Evolutionary conservation across 2,329 filamentous ascomycete genomes (phyloP).

Genomic region (Fusarium anguioides): DNA sequence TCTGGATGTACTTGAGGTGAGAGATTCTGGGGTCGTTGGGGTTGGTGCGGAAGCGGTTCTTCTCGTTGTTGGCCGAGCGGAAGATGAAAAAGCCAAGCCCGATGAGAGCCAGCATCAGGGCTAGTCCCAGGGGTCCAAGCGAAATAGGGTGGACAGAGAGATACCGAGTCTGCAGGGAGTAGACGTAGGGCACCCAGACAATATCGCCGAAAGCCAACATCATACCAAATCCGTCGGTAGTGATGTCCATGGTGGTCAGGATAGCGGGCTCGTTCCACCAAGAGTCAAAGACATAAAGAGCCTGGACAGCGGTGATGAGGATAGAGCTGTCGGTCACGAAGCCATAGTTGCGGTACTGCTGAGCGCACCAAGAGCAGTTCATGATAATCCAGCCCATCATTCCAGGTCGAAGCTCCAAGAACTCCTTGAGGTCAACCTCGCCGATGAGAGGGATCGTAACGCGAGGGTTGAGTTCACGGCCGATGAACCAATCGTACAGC

Average conservation of each 20-base stretch:
- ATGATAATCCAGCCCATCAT: slow-evolving; percentile 90
- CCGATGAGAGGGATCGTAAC: slow-evolving; percentile 81
- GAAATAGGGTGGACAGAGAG: slow-evolving; percentile 82
- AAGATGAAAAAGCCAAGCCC: slow-evolving; percentile 87
- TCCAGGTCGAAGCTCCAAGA: slow-evolving; percentile 90
- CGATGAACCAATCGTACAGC: slow-evolving; percentile 97
- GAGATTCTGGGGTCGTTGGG: slow-evolving; percentile 81
- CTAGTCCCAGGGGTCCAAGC: slow-evolving; percentile 76
- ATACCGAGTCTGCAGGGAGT: slow-evolving; percentile 86
- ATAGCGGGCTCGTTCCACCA: slow-evolving; percentile 90
- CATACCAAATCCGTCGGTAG: slow-evolving; percentile 91
- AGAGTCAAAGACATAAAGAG: slow-evolving; percentile 84
- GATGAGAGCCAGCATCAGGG: slow-evolving; percentile 74
- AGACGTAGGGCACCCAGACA: slow-evolving; percentile 92
- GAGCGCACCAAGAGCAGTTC: slow-evolving; percentile 84
- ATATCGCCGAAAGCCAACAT: slow-evolving; percentile 96
- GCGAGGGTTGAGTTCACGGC: slow-evolving; percentile 92
- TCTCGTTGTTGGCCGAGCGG: slow-evolving; percentile 92
- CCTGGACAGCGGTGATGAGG: slow-evolving; percentile 80
- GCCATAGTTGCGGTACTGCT: slow-evolving; percentile 88
- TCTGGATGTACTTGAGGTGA: slow-evolving; percentile 88
- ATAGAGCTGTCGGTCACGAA: slow-evolving; percentile 87
- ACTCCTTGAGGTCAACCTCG: slow-evolving; percentile 90
- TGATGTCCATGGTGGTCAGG: slow-evolving; percentile 94
- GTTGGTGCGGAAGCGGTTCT: slow-evolving; percentile 92